phyloP scores from a whole-genome alignment of 306 rosid species.

The Pueraria montana region DNA sequence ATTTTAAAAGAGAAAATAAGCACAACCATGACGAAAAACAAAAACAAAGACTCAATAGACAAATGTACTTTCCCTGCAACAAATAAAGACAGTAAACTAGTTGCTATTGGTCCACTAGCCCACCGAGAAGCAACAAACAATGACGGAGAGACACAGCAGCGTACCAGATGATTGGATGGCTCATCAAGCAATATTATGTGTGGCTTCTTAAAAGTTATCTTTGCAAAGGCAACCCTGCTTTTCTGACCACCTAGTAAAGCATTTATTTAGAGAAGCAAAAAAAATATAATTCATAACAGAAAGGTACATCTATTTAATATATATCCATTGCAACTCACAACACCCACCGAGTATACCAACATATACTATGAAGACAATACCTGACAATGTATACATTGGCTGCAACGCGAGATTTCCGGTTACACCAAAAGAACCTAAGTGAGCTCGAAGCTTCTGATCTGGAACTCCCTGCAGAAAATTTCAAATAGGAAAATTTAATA shows the following conservation, averaged over 20 bases:
- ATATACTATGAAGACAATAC: slow-evolving; percentile 55
- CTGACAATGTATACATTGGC: slow-evolving; percentile 99
- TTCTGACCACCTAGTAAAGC: slow-evolving; percentile 90
- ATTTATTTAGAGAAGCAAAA: slow-evolving; percentile 41
- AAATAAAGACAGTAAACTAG: slow-evolving; percentile 24
- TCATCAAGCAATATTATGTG: slow-evolving; percentile 98
- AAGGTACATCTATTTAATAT: slow-evolving; percentile 5
- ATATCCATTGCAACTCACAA: slow-evolving; percentile 20
- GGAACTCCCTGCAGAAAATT: slow-evolving; percentile 87
- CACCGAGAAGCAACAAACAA: slow-evolving; percentile 26
- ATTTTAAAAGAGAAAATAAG: slow-evolving; percentile 8
- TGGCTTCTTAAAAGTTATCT: slow-evolving; percentile 98
- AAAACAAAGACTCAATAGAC: slow-evolving; percentile 12
- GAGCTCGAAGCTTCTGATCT: slow-evolving; percentile 96
- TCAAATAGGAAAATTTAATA: slow-evolving; percentile 41
- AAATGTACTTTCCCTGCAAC: slow-evolving; percentile 18
- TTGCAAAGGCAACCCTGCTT: slow-evolving; percentile 98
- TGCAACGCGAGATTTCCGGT: slow-evolving; percentile 99
- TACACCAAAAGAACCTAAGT: slow-evolving; percentile 96
- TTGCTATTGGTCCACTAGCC: background rate
- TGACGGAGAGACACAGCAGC: slow-evolving; percentile 42
- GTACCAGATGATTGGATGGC: slow-evolving; percentile 98
- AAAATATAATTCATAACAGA: slow-evolving; percentile 28
- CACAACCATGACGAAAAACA: background rate
- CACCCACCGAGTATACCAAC: background rate